Evolutionary conservation across 2,329 filamentous ascomycete genomes (phyloP).

Genomic region (Pseudopithomyces chartarum): DNA sequence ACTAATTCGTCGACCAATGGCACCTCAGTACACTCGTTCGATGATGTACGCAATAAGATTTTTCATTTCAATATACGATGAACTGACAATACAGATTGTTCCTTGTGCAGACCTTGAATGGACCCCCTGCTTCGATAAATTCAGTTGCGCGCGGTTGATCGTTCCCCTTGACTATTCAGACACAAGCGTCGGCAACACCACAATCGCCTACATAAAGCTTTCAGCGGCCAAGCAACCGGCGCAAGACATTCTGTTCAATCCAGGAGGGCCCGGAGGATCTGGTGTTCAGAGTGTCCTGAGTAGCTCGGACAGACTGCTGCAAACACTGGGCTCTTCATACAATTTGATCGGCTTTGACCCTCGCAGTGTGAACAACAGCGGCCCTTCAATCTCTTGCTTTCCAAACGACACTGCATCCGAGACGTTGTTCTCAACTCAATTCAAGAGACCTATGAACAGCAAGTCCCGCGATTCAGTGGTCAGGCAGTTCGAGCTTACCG

Average conservation of each 20-base stretch:
- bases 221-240: constrained; percentile 35
- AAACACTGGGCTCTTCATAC: constrained; percentile 30
- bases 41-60: not conserved
- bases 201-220: constrained; percentile 47
- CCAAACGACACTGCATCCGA: constrained; percentile 16
- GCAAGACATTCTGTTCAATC: constrained; percentile 46
- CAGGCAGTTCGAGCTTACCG: not conserved
- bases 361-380: constrained; percentile 45
- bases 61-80: not conserved
- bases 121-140: constrained; percentile 1
- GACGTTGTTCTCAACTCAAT: not conserved
- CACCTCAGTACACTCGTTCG: not conserved
- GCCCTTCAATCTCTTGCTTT: constrained; percentile 39
- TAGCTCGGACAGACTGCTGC: not conserved
- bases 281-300: constrained; percentile 34
- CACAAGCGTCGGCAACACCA: constrained; percentile 28
- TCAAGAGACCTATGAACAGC: constrained; percentile 7
- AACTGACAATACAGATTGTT: not conserved
- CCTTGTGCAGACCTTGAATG: not conserved
- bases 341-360: constrained; percentile 50
- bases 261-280: constrained; percentile 52
- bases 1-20: not conserved
- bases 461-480: not conserved
- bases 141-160: constrained; percentile 48
- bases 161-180: constrained; percentile 50